Percentiles rank a stretch among this genome's conserved stretches.
Evolutionary conservation across 352 stramenopile genomes (phyloP).

Genomic region (Pythium phragmiticola): DNA sequence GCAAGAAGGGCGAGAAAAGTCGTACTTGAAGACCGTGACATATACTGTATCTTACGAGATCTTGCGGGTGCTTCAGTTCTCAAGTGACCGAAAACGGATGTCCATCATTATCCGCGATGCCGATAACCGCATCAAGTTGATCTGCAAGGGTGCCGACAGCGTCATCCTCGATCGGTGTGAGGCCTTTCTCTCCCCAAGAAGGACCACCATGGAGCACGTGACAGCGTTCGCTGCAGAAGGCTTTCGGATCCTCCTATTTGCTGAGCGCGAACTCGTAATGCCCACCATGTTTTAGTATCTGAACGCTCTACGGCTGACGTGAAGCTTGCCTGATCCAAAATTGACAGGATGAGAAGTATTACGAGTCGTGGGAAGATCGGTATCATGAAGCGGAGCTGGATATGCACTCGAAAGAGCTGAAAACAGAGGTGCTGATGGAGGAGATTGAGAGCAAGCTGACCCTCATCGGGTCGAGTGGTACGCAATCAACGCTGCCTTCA

Average conservation of each 20-base stretch:
- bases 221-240: conserved; percentile 83
- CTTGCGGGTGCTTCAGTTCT: conserved; percentile 69
- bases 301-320: not conserved
- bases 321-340: not conserved
- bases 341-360: conserved; percentile 62
- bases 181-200: conserved; percentile 50
- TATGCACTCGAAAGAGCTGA: conserved; percentile 61
- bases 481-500: conserved; percentile 1
- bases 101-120: conserved; percentile 71
- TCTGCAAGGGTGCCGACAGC: conserved; percentile 83
- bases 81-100: conserved; percentile 83
- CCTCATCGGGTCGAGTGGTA: conserved; percentile 84
- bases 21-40: conserved; percentile 62
- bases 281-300: not conserved
- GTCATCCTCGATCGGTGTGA: conserved; percentile 74
- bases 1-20: conserved; percentile 53
- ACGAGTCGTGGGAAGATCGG: conserved; percentile 57
- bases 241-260: conserved; percentile 85
- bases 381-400: conserved; percentile 74
- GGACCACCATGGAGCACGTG: conserved; percentile 69
- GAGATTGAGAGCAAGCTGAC: conserved; percentile 85
- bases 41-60: conserved; percentile 71
- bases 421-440: conserved; percentile 54
- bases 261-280: conserved; percentile 66
- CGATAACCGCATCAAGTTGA: conserved; percentile 49